These are phyloP conservation scores for Grigorovia transvaalensis DNA, from an alignment of 805 yeast species.

Conservation along the genomic window DNA sequence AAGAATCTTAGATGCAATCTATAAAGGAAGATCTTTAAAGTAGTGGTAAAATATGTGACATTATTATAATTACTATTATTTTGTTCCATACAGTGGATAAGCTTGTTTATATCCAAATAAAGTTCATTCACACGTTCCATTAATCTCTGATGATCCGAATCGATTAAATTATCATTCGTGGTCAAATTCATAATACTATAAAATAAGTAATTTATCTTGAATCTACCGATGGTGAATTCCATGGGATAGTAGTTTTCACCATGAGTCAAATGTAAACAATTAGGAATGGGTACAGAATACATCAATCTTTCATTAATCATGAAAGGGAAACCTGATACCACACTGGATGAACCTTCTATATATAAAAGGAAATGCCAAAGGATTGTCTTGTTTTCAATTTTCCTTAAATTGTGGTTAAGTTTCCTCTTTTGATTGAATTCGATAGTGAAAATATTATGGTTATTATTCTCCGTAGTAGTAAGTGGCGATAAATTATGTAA, in stretches of 20 bases:
- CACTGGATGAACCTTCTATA: constrained; percentile 25
- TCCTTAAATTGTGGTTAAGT: neutral
- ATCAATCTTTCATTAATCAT: constrained; percentile 9
- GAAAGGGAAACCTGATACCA: constrained; percentile 22
- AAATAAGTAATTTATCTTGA: constrained; percentile 14
- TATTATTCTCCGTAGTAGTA: neutral
- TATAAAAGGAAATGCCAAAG: constrained; percentile 21
- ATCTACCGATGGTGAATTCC: constrained; percentile 19
- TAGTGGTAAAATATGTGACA: constrained; percentile 16
- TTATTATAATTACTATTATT: constrained; percentile 2
- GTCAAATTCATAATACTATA: constrained; percentile 15
- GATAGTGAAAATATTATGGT: neutral
- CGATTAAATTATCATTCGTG: constrained; percentile 3
- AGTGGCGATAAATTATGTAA: constrained; percentile 8
- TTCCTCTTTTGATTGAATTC: neutral
- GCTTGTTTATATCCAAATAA: constrained; percentile 3
- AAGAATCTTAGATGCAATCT: constrained; percentile 18
- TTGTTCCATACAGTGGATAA: constrained; percentile 6
- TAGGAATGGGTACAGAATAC: constrained; percentile 8
- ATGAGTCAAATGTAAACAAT: neutral
- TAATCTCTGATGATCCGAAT: neutral
- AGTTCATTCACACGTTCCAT: neutral
- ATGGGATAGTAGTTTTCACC: constrained; percentile 3
- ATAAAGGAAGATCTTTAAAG: constrained; percentile 17
- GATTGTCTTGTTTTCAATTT: neutral